Evolutionary conservation across 1,284 basidiomycete species (phyloP), one percentile per base, ranked within the genome.

Genomic region (Wallemia ichthyophaga): DNA sequence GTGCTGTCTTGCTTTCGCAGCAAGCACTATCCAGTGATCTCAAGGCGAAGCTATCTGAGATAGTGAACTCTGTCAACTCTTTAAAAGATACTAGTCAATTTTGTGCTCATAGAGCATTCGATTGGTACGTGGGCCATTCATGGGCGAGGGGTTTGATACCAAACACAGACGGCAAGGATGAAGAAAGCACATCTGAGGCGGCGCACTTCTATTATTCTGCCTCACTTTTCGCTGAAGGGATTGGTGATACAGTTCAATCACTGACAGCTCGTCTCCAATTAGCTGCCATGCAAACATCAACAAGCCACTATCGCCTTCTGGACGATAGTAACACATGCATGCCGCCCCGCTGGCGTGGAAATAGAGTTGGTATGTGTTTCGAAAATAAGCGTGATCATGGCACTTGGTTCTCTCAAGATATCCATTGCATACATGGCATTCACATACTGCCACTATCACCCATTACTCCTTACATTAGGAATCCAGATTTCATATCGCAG

Each of bases 51-150:
- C 59, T 58, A 25, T 37, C 60, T 1, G 25, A 58, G 31, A 28
- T 60, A 25, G 25, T 62, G 2, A 26, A 21, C 5, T 48, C 37
- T 11, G 37, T 48, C 13, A 48, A 48, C n/a, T 15, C 13, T 48
- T 11, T 19, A 11, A 21, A 21, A 11, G n/a, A 5, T 21, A 48
- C 37, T 21, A 13, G n/a, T 17, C 13, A 21, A 11, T 48, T 48
- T 48, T 15, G 58, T 11, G 56, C 61, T 24, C 61, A 61, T 56
- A 27, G 61, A 31, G 59, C 58, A 25, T 62, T 62, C 26, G 61
- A 62, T 58, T 62, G 61, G 61, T 62, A 59, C 27, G 57, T 62
- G 28, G 61, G 61, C 15, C 61, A 62, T 26, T 59, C 60, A 58
- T 31, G 60, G 19, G 61, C 61, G 21, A 60, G 58, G 19, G 61